A percentile compares a stretch with the other conserved stretches of the same genome.
These are phyloP conservation scores for Fusarium agapanthi DNA, from an alignment of 2,329 filamentous ascomycete genomes.

Conservation along the genomic window DNA sequence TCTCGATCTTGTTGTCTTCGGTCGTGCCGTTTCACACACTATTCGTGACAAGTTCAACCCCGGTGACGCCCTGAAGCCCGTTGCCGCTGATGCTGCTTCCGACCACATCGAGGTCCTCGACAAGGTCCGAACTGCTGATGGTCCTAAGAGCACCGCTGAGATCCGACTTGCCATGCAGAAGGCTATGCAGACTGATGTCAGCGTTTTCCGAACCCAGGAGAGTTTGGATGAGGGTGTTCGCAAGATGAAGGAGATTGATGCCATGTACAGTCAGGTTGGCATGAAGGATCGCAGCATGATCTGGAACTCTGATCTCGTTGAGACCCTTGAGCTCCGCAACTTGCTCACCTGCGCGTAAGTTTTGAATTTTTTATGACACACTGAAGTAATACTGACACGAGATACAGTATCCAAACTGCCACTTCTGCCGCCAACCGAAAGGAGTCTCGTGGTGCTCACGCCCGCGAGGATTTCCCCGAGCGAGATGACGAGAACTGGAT, in stretches of 20 bases:
- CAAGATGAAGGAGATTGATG: conserved; percentile 87
- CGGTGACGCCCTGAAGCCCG: conserved; percentile 79
- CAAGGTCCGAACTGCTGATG: conserved; percentile 82
- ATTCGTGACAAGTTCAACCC: conserved; percentile 94
- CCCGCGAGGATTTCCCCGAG: conserved; percentile 94
- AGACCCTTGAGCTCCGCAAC: conserved; percentile 95
- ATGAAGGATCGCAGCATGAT: conserved; percentile 99
- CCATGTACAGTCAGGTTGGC: conserved; percentile 81
- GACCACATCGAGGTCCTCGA: conserved; percentile 88
- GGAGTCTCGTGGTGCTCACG: conserved; percentile 96
- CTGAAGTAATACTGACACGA: conserved; percentile 18
- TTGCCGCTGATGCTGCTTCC: conserved; percentile 86
- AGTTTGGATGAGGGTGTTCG: conserved; percentile 91
- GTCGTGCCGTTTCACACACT: conserved; percentile 95
- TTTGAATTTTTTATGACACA: background rate
- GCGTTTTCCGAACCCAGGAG: conserved; percentile 95
- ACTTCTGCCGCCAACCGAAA: conserved; percentile 90
- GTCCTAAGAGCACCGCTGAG: conserved; percentile 87
- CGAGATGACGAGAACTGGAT: conserved; percentile 97
- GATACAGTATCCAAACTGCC: conserved; percentile 82
- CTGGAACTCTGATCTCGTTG: conserved; percentile 97
- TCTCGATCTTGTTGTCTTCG: conserved; percentile 96
- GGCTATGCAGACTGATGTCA: conserved; percentile 97
- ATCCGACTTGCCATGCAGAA: conserved; percentile 95
- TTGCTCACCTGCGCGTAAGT: conserved; percentile 94